Conservation (phyloP, 2,329 filamentous ascomycete species). For the Cordyceps javanica region DNA sequence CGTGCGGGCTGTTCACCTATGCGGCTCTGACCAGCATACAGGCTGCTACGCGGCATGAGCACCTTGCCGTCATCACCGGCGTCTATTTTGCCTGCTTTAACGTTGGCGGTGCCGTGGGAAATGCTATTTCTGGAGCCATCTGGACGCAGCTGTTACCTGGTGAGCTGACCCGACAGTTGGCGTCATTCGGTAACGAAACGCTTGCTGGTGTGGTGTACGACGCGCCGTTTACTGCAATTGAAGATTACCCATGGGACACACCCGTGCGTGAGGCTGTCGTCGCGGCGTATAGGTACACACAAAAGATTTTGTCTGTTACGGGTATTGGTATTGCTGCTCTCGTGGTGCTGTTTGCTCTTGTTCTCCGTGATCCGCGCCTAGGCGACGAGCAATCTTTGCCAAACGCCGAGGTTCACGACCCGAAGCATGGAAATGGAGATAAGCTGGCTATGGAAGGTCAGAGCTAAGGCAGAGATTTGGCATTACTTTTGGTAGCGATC, state of each 20-base stretch:
- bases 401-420: not conserved
- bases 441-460: not conserved
- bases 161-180: conserved; percentile 45
- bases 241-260: conserved; percentile 32
- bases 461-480: not conserved
- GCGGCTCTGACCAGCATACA: conserved; percentile 40
- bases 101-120: conserved; percentile 54
- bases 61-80: conserved; percentile 58
- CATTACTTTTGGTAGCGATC: not conserved
- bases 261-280: conserved; percentile 37
- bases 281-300: conserved; percentile 38
- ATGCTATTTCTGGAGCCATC: conserved; percentile 54
- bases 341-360: conserved; percentile 36
- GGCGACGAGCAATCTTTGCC: conserved; percentile 36
- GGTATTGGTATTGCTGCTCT: conserved; percentile 43
- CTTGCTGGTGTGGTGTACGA: conserved; percentile 26
- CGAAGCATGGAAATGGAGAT: not conserved
- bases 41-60: conserved; percentile 37
- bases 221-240: conserved; percentile 23
- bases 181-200: conserved; percentile 24
- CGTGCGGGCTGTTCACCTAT: conserved; percentile 55
- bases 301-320: conserved; percentile 39
- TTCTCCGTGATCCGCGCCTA: conserved; percentile 39
- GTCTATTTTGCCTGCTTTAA: conserved; percentile 57
- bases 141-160: conserved; percentile 53